Evolutionary conservation across 371 early-diverging fungal genomes (phyloP).

Genomic region (Syncephalastrum monosporum): DNA sequence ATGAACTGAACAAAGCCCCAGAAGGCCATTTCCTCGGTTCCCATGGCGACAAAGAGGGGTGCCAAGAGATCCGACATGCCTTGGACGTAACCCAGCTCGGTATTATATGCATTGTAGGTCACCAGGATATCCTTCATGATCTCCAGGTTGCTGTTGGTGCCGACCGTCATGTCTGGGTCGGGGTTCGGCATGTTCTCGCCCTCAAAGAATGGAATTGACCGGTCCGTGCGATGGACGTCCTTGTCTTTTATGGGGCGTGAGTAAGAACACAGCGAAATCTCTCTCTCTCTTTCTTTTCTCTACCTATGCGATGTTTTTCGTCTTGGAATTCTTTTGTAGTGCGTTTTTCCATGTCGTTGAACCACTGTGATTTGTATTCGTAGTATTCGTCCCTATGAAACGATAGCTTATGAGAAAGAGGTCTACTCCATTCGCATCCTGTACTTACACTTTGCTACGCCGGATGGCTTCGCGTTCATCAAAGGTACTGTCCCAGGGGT

Average conservation of each 20-base stretch:
- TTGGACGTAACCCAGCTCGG: constrained; percentile 82
- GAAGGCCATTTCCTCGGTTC: constrained; percentile 87
- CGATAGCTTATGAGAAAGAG: neutral
- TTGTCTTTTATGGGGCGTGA: constrained; percentile 57
- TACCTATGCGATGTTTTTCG: constrained; percentile 81
- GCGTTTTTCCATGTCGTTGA: constrained; percentile 58
- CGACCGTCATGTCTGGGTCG: constrained; percentile 51
- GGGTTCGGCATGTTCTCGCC: constrained; percentile 64
- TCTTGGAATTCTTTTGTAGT: constrained; percentile 67
- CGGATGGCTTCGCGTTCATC: constrained; percentile 69
- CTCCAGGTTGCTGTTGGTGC: constrained; percentile 74
- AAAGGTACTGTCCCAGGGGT: constrained; percentile 83
- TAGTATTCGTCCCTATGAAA: constrained; percentile 66
- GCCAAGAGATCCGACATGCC: constrained; percentile 95
- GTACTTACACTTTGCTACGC: constrained; percentile 46
- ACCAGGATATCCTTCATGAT: constrained; percentile 86
- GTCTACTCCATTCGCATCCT: no score
- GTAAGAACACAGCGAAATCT: neutral
- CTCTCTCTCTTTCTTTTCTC: neutral
- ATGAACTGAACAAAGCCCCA: constrained; percentile 91
- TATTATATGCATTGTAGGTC: constrained; percentile 83
- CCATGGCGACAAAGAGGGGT: constrained; percentile 84
- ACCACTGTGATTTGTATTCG: constrained; percentile 78
- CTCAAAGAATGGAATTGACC: constrained; percentile 77
- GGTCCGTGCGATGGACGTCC: constrained; percentile 93